These are phyloP conservation scores for Bacidia rubella DNA, from an alignment of 495 filamentous ascomycete genomes.

Conservation along the genomic window DNA sequence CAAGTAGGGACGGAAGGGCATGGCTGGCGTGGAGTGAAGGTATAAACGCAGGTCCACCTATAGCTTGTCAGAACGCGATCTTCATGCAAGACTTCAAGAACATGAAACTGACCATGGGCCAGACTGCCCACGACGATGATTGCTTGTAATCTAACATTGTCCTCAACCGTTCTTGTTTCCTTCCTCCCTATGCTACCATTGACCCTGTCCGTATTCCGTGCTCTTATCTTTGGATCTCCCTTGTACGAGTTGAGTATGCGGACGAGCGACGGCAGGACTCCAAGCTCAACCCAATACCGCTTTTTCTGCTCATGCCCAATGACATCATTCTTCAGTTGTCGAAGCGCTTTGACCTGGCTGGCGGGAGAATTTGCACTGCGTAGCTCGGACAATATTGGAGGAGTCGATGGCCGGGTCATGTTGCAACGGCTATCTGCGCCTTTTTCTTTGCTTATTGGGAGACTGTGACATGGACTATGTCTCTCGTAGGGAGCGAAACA, in stretches of 20 bases:
- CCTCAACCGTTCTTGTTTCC: constrained; percentile 33
- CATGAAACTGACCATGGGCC: constrained; percentile 52
- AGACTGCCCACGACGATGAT: constrained; percentile 71
- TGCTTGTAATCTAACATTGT: constrained; percentile 60
- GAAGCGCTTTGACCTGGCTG: constrained; percentile 51
- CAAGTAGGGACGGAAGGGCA: constrained; percentile 52
- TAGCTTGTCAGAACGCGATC: constrained; percentile 10
- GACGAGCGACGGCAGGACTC: constrained; percentile 55
- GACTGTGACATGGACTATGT: background rate
- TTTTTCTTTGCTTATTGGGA: background rate
- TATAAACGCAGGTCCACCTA: constrained; percentile 73
- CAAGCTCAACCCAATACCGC: constrained; percentile 54
- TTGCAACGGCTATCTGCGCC: background rate
- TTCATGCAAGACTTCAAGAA: background rate
- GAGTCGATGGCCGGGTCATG: constrained; percentile 36
- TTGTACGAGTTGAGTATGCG: constrained; percentile 38
- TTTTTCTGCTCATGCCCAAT: constrained; percentile 84
- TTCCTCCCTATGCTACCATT: constrained; percentile 13
- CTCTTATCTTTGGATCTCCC: constrained; percentile 26
- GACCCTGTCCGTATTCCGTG: constrained; percentile 25
- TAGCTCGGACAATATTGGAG: constrained; percentile 49
- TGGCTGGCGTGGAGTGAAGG: constrained; percentile 53
- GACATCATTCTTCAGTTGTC: constrained; percentile 71
- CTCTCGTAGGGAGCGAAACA: background rate
- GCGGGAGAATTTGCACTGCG: constrained; percentile 43